Conservation (phyloP, 371 early-diverging fungal genomes). For the Mucor velutinosus region DNA sequence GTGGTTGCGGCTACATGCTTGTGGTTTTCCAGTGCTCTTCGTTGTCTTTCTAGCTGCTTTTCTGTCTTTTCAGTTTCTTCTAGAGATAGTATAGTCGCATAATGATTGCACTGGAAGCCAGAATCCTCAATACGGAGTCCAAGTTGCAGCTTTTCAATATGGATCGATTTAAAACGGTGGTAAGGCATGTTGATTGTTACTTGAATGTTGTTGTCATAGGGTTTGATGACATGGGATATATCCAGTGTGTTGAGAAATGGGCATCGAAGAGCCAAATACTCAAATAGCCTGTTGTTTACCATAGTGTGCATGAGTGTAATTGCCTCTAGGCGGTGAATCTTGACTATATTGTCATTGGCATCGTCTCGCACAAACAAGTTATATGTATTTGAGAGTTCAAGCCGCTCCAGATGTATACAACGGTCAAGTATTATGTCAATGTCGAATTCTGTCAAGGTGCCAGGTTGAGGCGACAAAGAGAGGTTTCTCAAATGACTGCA, state of each 20-base stretch:
- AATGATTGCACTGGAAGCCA: conserved; percentile 14
- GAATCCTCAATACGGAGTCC: conserved; percentile 17
- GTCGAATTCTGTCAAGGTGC: conserved; percentile 19
- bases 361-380: conserved; percentile 17
- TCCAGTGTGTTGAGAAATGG: conserved; percentile 6
- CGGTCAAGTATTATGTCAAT: conserved; percentile 14
- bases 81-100: conserved; percentile 14
- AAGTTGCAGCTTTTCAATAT: conserved; percentile 2
- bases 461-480: conserved; percentile 16
- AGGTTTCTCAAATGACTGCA: not conserved
- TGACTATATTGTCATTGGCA: not conserved
- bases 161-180: conserved; percentile 12
- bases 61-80: conserved; percentile 5
- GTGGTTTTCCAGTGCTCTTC: not conserved
- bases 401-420: not conserved
- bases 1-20: not conserved
- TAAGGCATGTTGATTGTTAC: conserved; percentile 18
- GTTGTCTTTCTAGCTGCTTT: not conserved
- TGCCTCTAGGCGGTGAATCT: conserved; percentile 1
- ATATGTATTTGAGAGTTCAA: conserved; percentile 13
- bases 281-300: conserved; percentile 18
- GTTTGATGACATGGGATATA: conserved; percentile 15
- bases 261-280: conserved; percentile 14
- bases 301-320: conserved; percentile 10
- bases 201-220: conserved; percentile 15